Percentiles rank a stretch among this genome's conserved stretches.
Evolutionary conservation across 2,329 filamentous ascomycete genomes (phyloP).

Genomic region (Fusarium succisae): DNA sequence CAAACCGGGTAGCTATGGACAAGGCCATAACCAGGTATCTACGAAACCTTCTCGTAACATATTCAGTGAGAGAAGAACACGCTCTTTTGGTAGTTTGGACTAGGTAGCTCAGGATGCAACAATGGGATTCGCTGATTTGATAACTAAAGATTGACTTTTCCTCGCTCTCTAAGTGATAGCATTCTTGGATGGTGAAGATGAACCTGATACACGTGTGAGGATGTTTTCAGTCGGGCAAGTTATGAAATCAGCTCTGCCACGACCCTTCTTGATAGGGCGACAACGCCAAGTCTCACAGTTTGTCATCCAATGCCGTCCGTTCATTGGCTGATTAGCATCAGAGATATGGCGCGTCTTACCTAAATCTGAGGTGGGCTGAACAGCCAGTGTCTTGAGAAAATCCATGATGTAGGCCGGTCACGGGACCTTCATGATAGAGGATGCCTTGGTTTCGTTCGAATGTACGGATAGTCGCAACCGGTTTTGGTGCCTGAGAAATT

Average conservation of each 20-base stretch:
- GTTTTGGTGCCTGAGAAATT: constrained; percentile 37
- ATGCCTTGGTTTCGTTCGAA: constrained; percentile 1
- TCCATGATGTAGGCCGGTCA: constrained; percentile 27
- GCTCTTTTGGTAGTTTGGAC: constrained; percentile 41
- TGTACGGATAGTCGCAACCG: constrained; percentile 13
- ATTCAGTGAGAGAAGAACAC: constrained; percentile 34
- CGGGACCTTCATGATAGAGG: constrained; percentile 22
- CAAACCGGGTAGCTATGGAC: constrained; percentile 7
- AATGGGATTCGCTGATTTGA: constrained; percentile 30
- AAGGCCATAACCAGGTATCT: constrained; percentile 9
- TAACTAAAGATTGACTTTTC: neutral
- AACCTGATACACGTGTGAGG: neutral
- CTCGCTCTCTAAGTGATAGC: neutral
- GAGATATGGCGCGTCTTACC: neutral
- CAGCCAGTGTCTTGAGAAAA: constrained; percentile 4
- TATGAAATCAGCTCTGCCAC: neutral
- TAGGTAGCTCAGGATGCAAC: constrained; percentile 35
- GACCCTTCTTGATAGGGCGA: neutral
- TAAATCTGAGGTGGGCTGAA: neutral
- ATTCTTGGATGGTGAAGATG: neutral
- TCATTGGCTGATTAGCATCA: neutral
- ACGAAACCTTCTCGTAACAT: constrained; percentile 22
- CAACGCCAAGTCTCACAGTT: neutral
- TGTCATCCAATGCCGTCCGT: neutral
- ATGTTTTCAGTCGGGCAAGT: neutral